Evolutionary conservation across 2,329 filamentous ascomycete species (phyloP).

Genomic region (Aspergillus sp.): DNA sequence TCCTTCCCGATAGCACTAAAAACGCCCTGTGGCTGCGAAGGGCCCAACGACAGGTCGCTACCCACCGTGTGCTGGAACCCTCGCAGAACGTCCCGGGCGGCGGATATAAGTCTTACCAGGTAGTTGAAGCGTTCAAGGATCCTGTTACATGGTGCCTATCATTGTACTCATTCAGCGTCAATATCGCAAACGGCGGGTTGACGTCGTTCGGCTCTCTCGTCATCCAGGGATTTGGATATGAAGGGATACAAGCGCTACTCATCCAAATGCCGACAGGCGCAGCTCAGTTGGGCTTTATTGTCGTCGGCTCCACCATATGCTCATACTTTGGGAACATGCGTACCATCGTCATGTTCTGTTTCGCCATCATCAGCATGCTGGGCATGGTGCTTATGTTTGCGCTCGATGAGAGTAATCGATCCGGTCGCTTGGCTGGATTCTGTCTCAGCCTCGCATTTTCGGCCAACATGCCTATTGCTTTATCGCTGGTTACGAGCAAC

Average conservation of each 20-base stretch:
- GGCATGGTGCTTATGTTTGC: background rate
- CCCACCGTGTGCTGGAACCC: background rate
- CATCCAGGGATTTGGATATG: conserved; percentile 2
- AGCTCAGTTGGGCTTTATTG: background rate
- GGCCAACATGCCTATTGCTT: background rate
- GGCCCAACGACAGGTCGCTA: conserved; percentile 8
- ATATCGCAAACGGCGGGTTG: conserved; percentile 1
- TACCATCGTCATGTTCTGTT: background rate
- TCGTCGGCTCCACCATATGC: background rate
- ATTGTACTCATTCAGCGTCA: background rate
- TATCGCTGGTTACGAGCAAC: background rate
- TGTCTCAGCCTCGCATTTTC: background rate
- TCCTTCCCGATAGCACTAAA: conserved; percentile 17
- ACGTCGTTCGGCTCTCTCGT: conserved; percentile 2
- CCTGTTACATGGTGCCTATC: conserved; percentile 22
- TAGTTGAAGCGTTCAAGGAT: conserved; percentile 32
- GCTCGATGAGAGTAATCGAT: background rate
- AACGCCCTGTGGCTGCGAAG: conserved; percentile 17
- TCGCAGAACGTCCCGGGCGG: conserved; percentile 12
- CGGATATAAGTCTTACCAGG: conserved; percentile 20
- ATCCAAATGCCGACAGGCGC: background rate
- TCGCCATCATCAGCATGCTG: background rate
- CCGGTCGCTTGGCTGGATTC: background rate
- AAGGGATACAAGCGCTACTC: background rate
- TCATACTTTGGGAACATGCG: background rate